Base-by-base conservation (phyloP, 495 filamentous ascomycete genomes). In the Aspergillus bertholletiae region DNA sequence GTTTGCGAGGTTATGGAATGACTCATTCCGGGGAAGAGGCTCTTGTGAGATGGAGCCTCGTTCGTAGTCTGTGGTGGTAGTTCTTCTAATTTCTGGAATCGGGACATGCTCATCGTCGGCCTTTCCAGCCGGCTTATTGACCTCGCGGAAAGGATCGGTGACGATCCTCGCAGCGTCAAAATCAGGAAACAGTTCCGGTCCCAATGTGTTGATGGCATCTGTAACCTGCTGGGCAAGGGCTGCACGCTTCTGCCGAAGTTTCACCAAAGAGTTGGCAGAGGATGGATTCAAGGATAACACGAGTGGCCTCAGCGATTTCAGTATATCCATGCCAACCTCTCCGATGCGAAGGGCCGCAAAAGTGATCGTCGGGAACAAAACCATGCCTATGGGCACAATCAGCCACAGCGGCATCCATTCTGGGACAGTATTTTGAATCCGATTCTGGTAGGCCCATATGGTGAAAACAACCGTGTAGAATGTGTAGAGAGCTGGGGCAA, bases 241-340 rank as follows among this genome's bases (percentile, higher is more conserved):
- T 4, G 79, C 86, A 49, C 94, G 87, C 41, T 82, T 78, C 59
- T 84, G 73, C 28, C 90, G 84, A 27, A 99, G 84, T 58, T 87
- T 86, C 49, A 88, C 82, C 37, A 99, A 80, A 11, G 85, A 89
- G 70, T 96, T 96, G 66, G 84, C 84, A 1, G 89, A 90, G 8
- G 84, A 84, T 2, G 94, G 94, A 59, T 88, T 88, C 54, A 99
- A 78, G 46, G 85, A 90, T n/a, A 96, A 73, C n/a, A 95, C 73
- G 8, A 99, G 84, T 1, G 94, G 94, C 1, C 89, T 82, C 12
- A 99, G 83, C 0, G 94, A 97, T 72, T 97, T 99, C 72, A 91
- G 58, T 45, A 99, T 97, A 63, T 99, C 94, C 93, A 99, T 97
- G 27, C 92, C 94, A 46, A 93, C 85, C 69, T 99, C 94, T 40